Percentiles rank a stretch among this genome's conserved stretches.
These are phyloP conservation scores for Actinidia arguta DNA, from an alignment of 179 eudicot species.

Conservation along the genomic window DNA sequence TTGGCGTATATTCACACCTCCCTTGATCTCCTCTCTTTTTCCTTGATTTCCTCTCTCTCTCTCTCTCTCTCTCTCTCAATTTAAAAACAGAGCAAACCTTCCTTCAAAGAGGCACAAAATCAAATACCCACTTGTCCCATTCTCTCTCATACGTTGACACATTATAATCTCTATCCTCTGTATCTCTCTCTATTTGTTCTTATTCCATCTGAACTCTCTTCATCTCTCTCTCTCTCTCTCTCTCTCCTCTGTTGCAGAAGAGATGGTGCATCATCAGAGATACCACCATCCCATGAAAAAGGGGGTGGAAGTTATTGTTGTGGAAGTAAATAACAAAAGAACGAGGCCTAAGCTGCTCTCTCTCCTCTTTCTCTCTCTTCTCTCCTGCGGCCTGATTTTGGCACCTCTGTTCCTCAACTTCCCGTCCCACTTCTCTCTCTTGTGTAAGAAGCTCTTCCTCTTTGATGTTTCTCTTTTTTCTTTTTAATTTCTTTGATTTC, in stretches of 20 bases:
- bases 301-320: slow-evolving; percentile 26
- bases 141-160: not conserved
- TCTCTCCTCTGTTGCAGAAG: not conserved
- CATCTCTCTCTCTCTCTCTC: not conserved
- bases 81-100: no score
- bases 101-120: no score
- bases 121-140: no score
- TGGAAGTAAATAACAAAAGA: slow-evolving; percentile 45
- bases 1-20: no score
- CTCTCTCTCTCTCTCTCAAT: no score
- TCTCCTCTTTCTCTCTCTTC: slow-evolving; percentile 45
- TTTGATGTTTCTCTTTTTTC: not conserved
- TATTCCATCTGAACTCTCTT: not conserved
- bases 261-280: slow-evolving; percentile 64
- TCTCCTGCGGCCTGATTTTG: slow-evolving; percentile 66
- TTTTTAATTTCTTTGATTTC: not conserved
- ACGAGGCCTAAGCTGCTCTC: slow-evolving; percentile 45
- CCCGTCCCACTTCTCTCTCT: slow-evolving; percentile 36
- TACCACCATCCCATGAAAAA: slow-evolving; percentile 40
- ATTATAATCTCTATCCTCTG: no score
- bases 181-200: not conserved
- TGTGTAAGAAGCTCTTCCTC: slow-evolving; percentile 46
- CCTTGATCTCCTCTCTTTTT: no score
- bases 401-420: slow-evolving; percentile 42
- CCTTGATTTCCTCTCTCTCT: no score